These are phyloP conservation scores for Durio zibethinus DNA, from an alignment of 345 rosid genomes.

Conservation along the genomic window DNA sequence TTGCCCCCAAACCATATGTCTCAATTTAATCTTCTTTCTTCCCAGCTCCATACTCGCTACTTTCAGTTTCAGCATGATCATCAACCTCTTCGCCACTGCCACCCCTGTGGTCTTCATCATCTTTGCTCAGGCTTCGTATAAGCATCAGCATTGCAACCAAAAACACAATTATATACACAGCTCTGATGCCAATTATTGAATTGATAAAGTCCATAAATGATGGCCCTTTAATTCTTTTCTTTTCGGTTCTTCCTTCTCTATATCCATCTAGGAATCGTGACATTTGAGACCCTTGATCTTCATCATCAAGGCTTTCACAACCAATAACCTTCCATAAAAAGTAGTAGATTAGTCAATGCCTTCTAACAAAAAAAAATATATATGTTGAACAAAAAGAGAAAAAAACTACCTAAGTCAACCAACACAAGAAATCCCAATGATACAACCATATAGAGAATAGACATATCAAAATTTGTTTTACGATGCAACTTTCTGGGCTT, in stretches of 20 bases:
- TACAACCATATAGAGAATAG: neutral
- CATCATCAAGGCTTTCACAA: constrained; percentile 51
- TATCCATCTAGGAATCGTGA: constrained; percentile 74
- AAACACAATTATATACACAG: constrained; percentile 59
- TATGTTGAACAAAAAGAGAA: neutral
- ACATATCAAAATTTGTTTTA: neutral
- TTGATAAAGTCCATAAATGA: constrained; percentile 65
- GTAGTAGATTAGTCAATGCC: neutral
- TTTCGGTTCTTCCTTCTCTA: constrained; percentile 63
- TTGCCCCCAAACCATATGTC: neutral
- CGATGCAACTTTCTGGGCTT: neutral
- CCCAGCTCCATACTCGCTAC: constrained; percentile 35
- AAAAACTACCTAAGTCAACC: neutral
- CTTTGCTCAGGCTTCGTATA: constrained; percentile 41
- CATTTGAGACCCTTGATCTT: constrained; percentile 72
- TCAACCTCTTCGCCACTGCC: constrained; percentile 36
- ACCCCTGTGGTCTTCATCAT: constrained; percentile 53
- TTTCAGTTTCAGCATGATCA: constrained; percentile 35
- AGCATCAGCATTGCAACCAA: constrained; percentile 63
- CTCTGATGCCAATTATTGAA: constrained; percentile 59
- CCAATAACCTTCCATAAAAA: constrained; percentile 51
- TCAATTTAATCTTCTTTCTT: constrained; percentile 61
- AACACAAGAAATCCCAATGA: neutral
- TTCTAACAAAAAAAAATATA: neutral
- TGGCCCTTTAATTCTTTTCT: constrained; percentile 27